Conservation (phyloP, 1,284 basidiomycete genomes). For the Bondarzewia mesenterica region DNA sequence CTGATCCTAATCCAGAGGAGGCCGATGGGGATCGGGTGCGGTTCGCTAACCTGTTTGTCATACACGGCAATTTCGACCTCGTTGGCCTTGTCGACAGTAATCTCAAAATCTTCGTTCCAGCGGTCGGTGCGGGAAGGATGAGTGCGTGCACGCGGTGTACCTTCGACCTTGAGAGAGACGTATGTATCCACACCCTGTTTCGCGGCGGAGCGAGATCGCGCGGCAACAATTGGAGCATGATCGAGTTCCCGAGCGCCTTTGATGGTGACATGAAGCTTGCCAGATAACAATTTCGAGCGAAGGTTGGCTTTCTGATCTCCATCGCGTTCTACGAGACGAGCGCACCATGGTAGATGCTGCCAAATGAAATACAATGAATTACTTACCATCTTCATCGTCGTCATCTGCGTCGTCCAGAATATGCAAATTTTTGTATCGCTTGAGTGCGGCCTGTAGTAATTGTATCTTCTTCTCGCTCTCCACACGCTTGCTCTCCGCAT, state of each 20-base stretch:
- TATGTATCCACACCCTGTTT: constrained; percentile 82
- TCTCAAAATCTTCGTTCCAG: constrained; percentile 98
- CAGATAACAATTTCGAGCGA: constrained; percentile 88
- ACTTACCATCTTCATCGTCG: constrained; percentile 60
- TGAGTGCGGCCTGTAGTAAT: constrained; percentile 85
- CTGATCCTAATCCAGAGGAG: constrained; percentile 94
- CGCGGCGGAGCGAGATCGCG: constrained; percentile 63
- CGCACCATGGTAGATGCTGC: constrained; percentile 4
- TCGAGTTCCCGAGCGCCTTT: constrained; percentile 91
- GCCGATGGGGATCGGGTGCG: constrained; percentile 84
- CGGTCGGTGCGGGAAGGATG: constrained; percentile 91
- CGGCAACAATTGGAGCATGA: constrained; percentile 68
- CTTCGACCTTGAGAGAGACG: constrained; percentile 95
- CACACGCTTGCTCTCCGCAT: constrained; percentile 89
- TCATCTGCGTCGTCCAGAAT: constrained; percentile 87
- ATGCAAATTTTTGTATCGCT: constrained; percentile 93
- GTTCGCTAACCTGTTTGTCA: constrained; percentile 81
- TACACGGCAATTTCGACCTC: constrained; percentile 97
- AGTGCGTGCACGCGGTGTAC: constrained; percentile 86
- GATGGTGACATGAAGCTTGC: constrained; percentile 85
- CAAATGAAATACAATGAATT: constrained; percentile 9
- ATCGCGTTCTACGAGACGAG: constrained; percentile 43
- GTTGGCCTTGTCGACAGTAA: constrained; percentile 95
- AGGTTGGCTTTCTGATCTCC: constrained; percentile 88
- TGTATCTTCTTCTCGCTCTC: constrained; percentile 97